phyloP scores from a whole-genome alignment of 2,329 filamentous ascomycete species.

The Aspergillus vadensis region DNA sequence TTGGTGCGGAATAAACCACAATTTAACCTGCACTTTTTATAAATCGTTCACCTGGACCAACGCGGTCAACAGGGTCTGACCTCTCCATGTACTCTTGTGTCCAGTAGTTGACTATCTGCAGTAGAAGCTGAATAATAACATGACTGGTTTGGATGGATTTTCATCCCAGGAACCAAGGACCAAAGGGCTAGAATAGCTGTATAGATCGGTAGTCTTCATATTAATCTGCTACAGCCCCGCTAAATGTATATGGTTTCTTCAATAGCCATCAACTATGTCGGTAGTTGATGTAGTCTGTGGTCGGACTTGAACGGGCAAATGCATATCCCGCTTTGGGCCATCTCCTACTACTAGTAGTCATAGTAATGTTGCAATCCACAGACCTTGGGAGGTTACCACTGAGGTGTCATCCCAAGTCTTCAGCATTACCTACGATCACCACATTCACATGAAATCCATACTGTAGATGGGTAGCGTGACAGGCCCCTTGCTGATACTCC shows the following conservation, averaged over 20 bases:
- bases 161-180: no score
- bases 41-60: no score
- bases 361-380: not conserved
- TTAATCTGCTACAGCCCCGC: not conserved
- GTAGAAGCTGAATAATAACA: no score
- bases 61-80: no score
- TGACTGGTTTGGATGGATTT: no score
- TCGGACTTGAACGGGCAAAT: not conserved
- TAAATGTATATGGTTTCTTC: not conserved
- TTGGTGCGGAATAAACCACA: no score
- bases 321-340: not conserved
- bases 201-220: no score
- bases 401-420: not conserved
- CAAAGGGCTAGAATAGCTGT: no score
- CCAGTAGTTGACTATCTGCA: no score
- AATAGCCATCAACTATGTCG: not conserved
- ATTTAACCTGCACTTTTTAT: no score
- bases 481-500: not conserved
- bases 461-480: not conserved
- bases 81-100: no score
- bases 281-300: not conserved
- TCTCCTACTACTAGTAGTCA: no score
- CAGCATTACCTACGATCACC: not conserved
- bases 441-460: not conserved
- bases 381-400: not conserved